Evolutionary conservation across 2,329 filamentous ascomycete species (phyloP).

Genomic region (Fonsecaea erecta): DNA sequence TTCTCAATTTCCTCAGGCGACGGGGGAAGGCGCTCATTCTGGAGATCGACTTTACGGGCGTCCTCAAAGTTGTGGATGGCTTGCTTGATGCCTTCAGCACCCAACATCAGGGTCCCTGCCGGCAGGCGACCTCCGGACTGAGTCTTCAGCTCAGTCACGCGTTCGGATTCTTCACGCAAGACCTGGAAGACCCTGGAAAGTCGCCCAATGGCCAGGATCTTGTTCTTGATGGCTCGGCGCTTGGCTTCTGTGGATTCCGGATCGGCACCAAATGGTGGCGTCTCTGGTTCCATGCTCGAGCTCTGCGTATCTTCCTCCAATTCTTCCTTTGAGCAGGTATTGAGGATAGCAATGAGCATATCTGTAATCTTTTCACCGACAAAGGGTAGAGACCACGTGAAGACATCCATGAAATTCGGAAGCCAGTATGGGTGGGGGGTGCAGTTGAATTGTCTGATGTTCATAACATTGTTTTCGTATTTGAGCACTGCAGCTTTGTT

Average conservation of each 20-base stretch:
- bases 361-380: slow-evolving; percentile 99
- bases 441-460: slow-evolving; percentile 99
- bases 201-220: slow-evolving; percentile 95
- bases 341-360: slow-evolving; percentile 98
- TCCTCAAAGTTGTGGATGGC: slow-evolving; percentile 97
- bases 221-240: slow-evolving; percentile 98
- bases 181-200: slow-evolving; percentile 98
- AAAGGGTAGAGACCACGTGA: slow-evolving; percentile 99
- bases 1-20: slow-evolving; percentile 88
- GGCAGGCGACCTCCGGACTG: slow-evolving; percentile 90
- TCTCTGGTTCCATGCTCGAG: slow-evolving; percentile 70
- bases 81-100: slow-evolving; percentile 97
- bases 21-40: slow-evolving; percentile 93
- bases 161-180: slow-evolving; percentile 93
- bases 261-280: slow-evolving; percentile 72
- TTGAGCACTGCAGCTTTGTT: slow-evolving; percentile 99
- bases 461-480: slow-evolving; percentile 99
- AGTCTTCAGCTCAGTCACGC: slow-evolving; percentile 96
- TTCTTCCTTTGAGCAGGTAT: slow-evolving; percentile 98
- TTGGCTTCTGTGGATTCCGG: slow-evolving; percentile 91
- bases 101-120: slow-evolving; percentile 95
- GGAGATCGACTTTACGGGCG: slow-evolving; percentile 91
- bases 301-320: slow-evolving; percentile 85
- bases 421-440: slow-evolving; percentile 99
- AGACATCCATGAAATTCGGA: slow-evolving; percentile 99